These are phyloP conservation scores for Sphagnum magellanicum DNA, from an alignment of 228 moss, liverwort and hornwort genomes.

Conservation along the genomic window DNA sequence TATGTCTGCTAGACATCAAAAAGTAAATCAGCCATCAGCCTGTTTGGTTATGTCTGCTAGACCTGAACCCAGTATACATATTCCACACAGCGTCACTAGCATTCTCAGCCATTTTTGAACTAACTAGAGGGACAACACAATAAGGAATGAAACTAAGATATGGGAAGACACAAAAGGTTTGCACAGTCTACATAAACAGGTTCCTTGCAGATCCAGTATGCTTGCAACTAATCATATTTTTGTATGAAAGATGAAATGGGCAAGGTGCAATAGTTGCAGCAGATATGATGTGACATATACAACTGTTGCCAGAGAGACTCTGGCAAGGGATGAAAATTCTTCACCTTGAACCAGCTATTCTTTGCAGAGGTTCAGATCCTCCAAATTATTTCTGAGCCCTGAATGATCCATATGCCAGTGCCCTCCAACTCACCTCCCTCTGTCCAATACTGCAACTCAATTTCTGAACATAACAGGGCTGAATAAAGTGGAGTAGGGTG, in stretches of 20 bases:
- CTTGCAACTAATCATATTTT: too few relatives aligned
- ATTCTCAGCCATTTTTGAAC: slow-evolving; percentile 6
- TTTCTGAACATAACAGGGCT: background rate
- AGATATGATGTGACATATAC: too few relatives aligned
- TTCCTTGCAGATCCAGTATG: too few relatives aligned
- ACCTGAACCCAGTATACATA: slow-evolving; percentile 71
- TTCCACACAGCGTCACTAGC: slow-evolving; percentile 51
- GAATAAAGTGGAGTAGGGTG: background rate
- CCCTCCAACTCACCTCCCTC: slow-evolving; percentile 70
- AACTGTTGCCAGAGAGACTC: too few relatives aligned
- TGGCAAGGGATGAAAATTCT: background rate
- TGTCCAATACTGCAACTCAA: slow-evolving; percentile 12
- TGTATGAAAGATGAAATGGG: too few relatives aligned
- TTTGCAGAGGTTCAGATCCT: slow-evolving; percentile 63
- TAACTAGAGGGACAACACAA: too few relatives aligned
- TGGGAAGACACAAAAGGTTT: too few relatives aligned
- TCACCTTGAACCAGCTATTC: slow-evolving; percentile 60
- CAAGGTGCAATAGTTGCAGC: too few relatives aligned
- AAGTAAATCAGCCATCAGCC: slow-evolving; percentile 82
- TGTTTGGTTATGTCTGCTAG: slow-evolving; percentile 90
- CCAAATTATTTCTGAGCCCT: slow-evolving; percentile 70
- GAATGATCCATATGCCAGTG: slow-evolving; percentile 90
- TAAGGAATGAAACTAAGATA: too few relatives aligned
- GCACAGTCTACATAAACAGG: too few relatives aligned
- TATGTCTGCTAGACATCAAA: slow-evolving; percentile 78